A percentile compares a stretch with the other conserved stretches of the same genome.
Conservation (phyloP, 495 filamentous ascomycete genomes). For the Aspergillus funiculosus region DNA sequence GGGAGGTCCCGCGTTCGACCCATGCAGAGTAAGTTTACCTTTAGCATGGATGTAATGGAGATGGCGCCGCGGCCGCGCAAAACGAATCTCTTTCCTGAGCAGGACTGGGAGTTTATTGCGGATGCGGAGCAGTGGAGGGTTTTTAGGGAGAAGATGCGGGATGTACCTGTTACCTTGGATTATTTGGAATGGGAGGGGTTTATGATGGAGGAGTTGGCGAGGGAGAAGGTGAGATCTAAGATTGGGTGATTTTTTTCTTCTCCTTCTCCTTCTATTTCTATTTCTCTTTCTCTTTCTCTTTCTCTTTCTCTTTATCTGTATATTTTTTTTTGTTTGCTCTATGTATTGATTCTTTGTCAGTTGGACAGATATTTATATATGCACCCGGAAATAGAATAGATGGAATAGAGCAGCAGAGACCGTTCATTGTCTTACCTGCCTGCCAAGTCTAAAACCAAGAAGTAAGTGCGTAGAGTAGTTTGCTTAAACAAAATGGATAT, state of each 20-base stretch:
- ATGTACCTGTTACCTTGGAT: neutral
- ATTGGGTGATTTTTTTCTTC: neutral
- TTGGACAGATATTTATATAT: no score
- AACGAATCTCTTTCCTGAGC: conserved; percentile 6
- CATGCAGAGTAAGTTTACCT: neutral
- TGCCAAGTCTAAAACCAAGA: neutral
- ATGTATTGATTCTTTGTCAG: no score
- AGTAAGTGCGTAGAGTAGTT: neutral
- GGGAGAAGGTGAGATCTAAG: neutral
- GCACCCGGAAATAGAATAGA: no score
- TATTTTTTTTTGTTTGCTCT: no score
- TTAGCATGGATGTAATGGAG: neutral
- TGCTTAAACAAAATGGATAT: conserved; percentile 5
- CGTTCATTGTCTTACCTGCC: neutral
- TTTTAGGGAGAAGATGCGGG: neutral
- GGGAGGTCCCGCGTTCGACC: neutral
- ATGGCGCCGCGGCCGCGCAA: conserved; percentile 1
- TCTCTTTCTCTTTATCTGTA: no score
- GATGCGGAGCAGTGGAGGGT: neutral
- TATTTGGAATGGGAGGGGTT: conserved; percentile 4
- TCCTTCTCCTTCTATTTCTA: neutral
- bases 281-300: no score
- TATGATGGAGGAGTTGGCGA: neutral
- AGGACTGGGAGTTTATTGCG: conserved; percentile 9
- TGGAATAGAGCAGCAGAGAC: neutral